Evolutionary conservation across 805 yeast species (phyloP).

Genomic region (Jamesozyma rosinii): DNA sequence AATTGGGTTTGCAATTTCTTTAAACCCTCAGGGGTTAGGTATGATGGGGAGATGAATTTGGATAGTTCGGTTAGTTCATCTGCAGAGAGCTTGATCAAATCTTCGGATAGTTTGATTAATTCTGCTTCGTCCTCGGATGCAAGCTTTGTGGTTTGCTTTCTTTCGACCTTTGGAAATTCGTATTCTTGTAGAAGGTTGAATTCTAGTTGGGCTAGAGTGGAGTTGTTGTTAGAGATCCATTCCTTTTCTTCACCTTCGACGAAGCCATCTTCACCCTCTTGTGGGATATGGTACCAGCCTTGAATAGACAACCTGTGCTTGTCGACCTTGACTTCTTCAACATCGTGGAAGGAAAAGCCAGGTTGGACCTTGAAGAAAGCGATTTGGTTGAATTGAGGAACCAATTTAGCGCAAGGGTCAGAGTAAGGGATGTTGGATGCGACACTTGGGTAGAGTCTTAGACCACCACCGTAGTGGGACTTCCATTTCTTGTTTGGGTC

Average conservation of each 20-base stretch:
- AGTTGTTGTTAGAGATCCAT: conserved; percentile 51
- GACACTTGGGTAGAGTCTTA: conserved; percentile 76
- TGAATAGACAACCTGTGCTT: conserved; percentile 86
- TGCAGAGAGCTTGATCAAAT: conserved; percentile 19
- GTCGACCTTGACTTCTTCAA: conserved; percentile 89
- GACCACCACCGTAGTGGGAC: conserved; percentile 85
- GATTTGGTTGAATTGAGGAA: conserved; percentile 92
- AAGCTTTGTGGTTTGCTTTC: conserved; percentile 16
- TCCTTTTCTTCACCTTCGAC: conserved; percentile 71
- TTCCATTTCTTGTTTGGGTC: conserved; percentile 89
- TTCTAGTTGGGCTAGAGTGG: conserved; percentile 73
- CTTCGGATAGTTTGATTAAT: conserved; percentile 7
- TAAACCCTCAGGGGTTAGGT: conserved; percentile 36
- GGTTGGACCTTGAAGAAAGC: conserved; percentile 96
- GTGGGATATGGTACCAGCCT: conserved; percentile 99
- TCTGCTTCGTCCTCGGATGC: not conserved
- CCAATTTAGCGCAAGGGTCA: conserved; percentile 58
- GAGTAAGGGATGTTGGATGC: conserved; percentile 84
- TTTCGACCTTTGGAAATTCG: conserved; percentile 66
- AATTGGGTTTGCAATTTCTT: conserved; percentile 43
- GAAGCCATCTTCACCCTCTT: conserved; percentile 79
- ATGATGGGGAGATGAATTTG: conserved; percentile 47
- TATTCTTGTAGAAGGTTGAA: conserved; percentile 65
- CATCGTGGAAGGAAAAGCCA: conserved; percentile 94
- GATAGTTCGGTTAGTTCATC: conserved; percentile 43